phyloP scores from a whole-genome alignment of 1,284 basidiomycete genomes.

The Irpex lacteus region DNA sequence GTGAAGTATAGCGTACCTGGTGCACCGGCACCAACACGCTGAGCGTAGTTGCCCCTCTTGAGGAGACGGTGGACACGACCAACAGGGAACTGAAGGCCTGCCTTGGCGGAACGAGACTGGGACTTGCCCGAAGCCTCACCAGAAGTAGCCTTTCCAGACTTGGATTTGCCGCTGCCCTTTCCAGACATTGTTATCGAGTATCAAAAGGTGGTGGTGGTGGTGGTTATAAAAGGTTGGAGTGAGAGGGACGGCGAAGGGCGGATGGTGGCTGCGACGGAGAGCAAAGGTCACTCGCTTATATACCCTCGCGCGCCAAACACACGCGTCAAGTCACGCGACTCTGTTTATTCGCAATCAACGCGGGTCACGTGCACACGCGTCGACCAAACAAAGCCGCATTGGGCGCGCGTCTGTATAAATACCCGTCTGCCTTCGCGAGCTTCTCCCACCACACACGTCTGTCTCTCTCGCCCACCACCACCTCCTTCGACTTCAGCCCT shows the following conservation, averaged over 20 bases:
- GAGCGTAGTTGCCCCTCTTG: constrained; percentile 86
- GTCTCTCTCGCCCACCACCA: constrained; percentile 13
- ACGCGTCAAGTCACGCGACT: constrained; percentile 14
- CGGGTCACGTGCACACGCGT: constrained; percentile 12
- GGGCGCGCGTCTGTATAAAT: constrained; percentile 10
- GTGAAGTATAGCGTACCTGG: constrained; percentile 50
- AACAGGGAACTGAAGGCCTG: constrained; percentile 84
- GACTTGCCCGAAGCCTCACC: constrained; percentile 47
- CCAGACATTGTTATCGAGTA: constrained; percentile 45
- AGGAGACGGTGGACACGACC: constrained; percentile 92
- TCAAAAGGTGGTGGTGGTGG: constrained; percentile 6
- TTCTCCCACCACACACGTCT: constrained; percentile 10
- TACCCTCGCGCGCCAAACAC: constrained; percentile 8
- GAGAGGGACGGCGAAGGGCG: neutral
- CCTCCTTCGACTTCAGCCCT: constrained; percentile 12
- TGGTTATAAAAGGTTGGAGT: constrained; percentile 7
- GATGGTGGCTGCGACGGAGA: constrained; percentile 11
- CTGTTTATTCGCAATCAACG: constrained; percentile 19
- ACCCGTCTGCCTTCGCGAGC: constrained; percentile 5
- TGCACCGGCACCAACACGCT: constrained; percentile 77
- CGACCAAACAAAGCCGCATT: constrained; percentile 8
- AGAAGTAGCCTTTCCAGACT: constrained; percentile 57
- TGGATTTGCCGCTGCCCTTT: constrained; percentile 57
- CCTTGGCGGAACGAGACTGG: constrained; percentile 79
- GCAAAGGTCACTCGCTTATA: constrained; percentile 4